Base-by-base conservation (phyloP, 495 filamentous ascomycete species). In the Xylona heveae region DNA sequence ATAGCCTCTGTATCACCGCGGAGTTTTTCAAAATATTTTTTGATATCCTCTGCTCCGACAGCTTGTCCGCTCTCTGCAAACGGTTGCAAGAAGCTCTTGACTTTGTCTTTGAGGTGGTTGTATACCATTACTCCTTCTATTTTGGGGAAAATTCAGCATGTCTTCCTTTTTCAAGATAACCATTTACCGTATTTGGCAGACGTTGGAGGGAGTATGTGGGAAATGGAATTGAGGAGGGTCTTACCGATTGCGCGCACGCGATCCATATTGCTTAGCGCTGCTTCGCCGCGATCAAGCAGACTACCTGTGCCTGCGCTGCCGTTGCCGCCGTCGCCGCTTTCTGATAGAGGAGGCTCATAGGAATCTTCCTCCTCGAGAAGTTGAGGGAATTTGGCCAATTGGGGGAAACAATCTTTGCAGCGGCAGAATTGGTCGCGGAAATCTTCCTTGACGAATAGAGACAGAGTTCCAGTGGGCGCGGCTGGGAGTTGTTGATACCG, bases 71-170 rank as follows among this genome's bases (percentile, higher is more conserved):
- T 82, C 49, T 91, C 85, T 3, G 88, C 88, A 53, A 92, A 97
- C 32, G 91, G 78, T 45, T 77, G 65, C 36, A 97, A 64, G 47
- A 97, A 95, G 3, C 67, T 68, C 62, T 82, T 94, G 9, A 97
- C 69, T 44, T 85, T 84, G 29, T 94, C 85, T 41, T 85, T 84
- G 14, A 97, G 64, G 39, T 88, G 71, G 42, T 93, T 93, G 50
- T 94, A 97, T 8, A 78, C 81, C 81, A 93, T 92, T 7, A 90
- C 85, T 13, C 88, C 88, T 50, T 97, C 84, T 31, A 19, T 39
- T 20, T 1, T 7, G 12, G n/a, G n/a, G n/a, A n/a, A n/a, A n/a
- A n/a, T n/a, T n/a, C n/a, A n/a, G n/a, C n/a, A n/a, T n/a, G n/a
- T n/a, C n/a, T n/a, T n/a, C n/a, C n/a, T n/a, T n/a, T n/a, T n/a